Evolutionary conservation across 352 stramenopile genomes (phyloP), one percentile per base, ranked within the genome.

Genomic region (Pythium aristosporum): DNA sequence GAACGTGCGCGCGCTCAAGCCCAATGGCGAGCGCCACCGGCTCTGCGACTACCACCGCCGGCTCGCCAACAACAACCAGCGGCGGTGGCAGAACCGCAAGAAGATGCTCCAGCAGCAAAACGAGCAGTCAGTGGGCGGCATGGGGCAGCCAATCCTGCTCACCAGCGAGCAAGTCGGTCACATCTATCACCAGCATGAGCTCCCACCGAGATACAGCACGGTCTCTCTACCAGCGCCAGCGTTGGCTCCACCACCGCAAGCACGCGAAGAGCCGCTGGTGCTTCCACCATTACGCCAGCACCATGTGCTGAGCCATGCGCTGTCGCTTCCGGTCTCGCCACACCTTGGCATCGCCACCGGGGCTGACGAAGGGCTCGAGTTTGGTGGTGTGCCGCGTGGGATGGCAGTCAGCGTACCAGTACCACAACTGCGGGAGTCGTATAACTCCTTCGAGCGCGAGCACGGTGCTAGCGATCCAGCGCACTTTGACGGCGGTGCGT

Each of bases 31-130:
- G 44, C 57, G 18, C 37, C 81, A 90, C 57, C 80, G 81, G 21
- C 65, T 87, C 20, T 90, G 81, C 57, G 70, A 87, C 21, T 67
- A 78, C 50, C 81, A 90, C 57, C 79, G 81, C 34, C 61, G 72
- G n/a, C 83, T 87, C 56, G 77, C 80, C 50, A 90, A 88, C 64
- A 73, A 77, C 52, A 88, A 88, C 71, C 82, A 91, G 67, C 82
- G 79, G 18, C 71, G 71, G 4, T 76, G 82, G 20, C 72, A 88
- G 60, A 63, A 67, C 13, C 62, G 75, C 57, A 70, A 74, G 9
- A 61, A 61, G 30, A 39, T 39, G 34, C 54, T 44, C 10, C 54
- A 51, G 16, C 41, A 42, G 42, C 42, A 41, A 21, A 42, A 16
- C 15, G 41, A 61, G 39, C 54, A 61, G 25, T 36, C 54, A 39